Evolutionary conservation across 2,329 filamentous ascomycete genomes (phyloP).

Genomic region (Colletotrichum sp.): DNA sequence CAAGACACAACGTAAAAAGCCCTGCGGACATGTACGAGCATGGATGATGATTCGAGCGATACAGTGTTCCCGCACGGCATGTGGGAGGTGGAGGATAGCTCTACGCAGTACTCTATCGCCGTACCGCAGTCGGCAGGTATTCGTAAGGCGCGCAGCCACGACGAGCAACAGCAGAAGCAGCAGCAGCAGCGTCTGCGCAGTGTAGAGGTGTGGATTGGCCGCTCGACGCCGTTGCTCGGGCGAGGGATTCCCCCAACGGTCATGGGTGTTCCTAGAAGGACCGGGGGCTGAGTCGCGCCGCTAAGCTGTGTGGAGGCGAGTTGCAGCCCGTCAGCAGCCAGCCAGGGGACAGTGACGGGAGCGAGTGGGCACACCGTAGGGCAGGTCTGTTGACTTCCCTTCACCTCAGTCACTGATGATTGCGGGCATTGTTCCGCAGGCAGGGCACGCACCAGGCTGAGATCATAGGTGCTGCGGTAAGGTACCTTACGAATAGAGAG

Average conservation of each 20-base stretch:
- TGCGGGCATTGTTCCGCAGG: neutral
- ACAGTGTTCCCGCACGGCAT: neutral
- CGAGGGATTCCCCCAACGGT: constrained; percentile 2
- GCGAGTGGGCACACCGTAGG: neutral
- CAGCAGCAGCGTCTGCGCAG: neutral
- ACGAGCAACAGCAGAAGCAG: neutral
- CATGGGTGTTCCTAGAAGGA: constrained; percentile 14
- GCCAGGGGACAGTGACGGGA: neutral
- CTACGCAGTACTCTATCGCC: neutral
- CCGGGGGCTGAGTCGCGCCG: constrained; percentile 20
- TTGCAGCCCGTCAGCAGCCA: constrained; percentile 14
- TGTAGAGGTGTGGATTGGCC: neutral
- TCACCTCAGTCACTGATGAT: neutral
- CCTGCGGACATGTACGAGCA: constrained; percentile 1
- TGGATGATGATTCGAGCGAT: constrained; percentile 10
- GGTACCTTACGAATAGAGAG: neutral
- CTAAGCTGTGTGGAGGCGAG: constrained; percentile 8
- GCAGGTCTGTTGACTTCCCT: neutral
- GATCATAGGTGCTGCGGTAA: neutral
- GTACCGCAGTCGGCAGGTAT: neutral
- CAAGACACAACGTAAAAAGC: constrained; percentile 1
- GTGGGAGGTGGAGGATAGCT: neutral
- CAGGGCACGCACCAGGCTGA: neutral
- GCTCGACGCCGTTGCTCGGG: constrained; percentile 16
- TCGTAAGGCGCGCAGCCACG: neutral